Evolutionary conservation across 2,329 filamentous ascomycete genomes (phyloP).

Genomic region (Alternaria hordeiaustralica): DNA sequence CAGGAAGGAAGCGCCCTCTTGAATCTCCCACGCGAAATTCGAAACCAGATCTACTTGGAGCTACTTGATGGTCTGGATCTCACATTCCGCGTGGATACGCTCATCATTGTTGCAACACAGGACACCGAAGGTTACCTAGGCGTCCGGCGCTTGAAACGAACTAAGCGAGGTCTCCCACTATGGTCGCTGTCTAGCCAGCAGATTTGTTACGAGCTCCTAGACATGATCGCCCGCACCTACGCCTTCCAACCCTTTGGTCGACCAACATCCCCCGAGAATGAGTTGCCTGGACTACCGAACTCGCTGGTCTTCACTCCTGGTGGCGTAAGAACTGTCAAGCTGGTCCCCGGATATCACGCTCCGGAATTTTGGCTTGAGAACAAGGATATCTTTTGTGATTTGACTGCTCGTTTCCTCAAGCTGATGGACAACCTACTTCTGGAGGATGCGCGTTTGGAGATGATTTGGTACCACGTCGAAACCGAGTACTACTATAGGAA

Average conservation of each 20-base stretch:
- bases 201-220: neutral
- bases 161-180: neutral
- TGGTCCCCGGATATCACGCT: no score
- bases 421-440: neutral
- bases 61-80: fast-evolving
- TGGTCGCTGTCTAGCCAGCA: neutral
- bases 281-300: neutral
- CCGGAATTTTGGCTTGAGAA: neutral
- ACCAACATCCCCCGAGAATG: neutral
- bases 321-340: neutral
- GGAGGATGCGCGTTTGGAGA: neutral
- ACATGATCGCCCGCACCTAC: neutral
- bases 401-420: neutral
- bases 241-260: neutral
- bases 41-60: neutral
- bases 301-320: neutral
- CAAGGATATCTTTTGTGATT: neutral
- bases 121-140: neutral
- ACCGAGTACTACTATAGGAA: no score
- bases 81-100: neutral
- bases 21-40: neutral
- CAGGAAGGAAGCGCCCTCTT: neutral
- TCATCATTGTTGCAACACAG: neutral
- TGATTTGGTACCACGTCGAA: neutral
- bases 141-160: neutral